Evolutionary conservation across 306 rosid genomes (phyloP).

Genomic region (Prinsepia uniflora): DNA sequence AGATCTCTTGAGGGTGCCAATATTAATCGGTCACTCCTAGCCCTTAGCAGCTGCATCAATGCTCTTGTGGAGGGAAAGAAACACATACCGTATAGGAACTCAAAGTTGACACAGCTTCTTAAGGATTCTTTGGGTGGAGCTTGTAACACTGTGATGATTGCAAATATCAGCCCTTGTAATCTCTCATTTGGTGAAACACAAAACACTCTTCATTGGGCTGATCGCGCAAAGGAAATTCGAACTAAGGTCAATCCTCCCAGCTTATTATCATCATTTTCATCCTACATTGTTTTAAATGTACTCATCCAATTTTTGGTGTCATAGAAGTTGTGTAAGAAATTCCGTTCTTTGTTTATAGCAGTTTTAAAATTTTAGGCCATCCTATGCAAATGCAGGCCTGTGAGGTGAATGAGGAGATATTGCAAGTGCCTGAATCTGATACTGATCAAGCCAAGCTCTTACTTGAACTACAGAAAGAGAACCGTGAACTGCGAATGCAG

Average conservation of each 20-base stretch:
- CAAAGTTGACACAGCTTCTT: constrained; percentile 93
- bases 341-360: neutral
- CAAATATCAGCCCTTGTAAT: constrained; percentile 89
- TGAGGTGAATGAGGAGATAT: constrained; percentile 54
- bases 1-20: constrained; percentile 97
- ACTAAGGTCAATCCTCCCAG: constrained; percentile 53
- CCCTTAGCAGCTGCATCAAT: constrained; percentile 94
- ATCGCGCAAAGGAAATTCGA: constrained; percentile 93
- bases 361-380: neutral
- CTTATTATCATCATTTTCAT: neutral
- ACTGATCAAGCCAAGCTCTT: constrained; percentile 75
- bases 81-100: constrained; percentile 86
- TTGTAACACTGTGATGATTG: constrained; percentile 95
- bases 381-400: constrained; percentile 43
- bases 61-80: constrained; percentile 96
- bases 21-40: constrained; percentile 87
- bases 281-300: no score
- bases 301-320: neutral
- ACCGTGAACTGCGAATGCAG: constrained; percentile 72
- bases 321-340: neutral
- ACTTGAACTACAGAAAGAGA: constrained; percentile 82
- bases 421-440: constrained; percentile 51
- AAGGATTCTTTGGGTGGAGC: constrained; percentile 93
- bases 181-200: constrained; percentile 91
- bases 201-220: constrained; percentile 97